A percentile compares a stretch with the other conserved stretches of the same genome.
phyloP scores from a whole-genome alignment of 2,329 filamentous ascomycete species.

The Cladosporium colombiae region DNA sequence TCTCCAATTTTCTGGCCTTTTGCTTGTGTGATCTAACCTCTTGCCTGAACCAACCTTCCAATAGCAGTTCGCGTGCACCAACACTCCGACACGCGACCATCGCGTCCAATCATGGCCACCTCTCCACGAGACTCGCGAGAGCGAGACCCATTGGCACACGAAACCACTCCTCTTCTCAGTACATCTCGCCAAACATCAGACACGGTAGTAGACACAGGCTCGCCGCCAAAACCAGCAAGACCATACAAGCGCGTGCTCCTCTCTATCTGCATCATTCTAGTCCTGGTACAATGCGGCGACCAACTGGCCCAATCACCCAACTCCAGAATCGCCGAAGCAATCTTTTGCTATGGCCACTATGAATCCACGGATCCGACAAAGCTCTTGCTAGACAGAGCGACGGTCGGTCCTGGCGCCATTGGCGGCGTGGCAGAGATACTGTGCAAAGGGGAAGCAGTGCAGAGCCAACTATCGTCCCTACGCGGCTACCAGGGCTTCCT shows the following conservation, averaged over 20 bases:
- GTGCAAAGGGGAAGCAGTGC: constrained; percentile 55
- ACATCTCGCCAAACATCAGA: background rate
- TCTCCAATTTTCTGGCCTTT: background rate
- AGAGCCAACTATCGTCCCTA: constrained; percentile 55
- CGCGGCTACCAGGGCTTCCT: constrained; percentile 50
- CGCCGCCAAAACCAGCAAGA: background rate
- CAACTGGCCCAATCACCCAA: constrained; percentile 44
- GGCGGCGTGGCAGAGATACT: constrained; percentile 42
- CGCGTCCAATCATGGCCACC: background rate
- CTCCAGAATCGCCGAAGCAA: constrained; percentile 55
- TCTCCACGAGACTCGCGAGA: background rate
- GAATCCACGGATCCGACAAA: constrained; percentile 42
- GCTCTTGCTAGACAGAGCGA: constrained; percentile 29
- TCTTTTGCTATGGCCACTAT: constrained; percentile 55
- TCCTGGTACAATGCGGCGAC: constrained; percentile 33
- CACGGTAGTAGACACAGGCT: background rate
- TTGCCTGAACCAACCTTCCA: background rate
- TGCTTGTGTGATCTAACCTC: background rate
- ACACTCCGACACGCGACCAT: background rate
- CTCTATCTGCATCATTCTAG: constrained; percentile 3
- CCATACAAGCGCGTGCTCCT: constrained; percentile 9
- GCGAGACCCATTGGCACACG: background rate
- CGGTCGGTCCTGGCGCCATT: constrained; percentile 35
- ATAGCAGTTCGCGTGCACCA: background rate
- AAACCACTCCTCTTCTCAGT: constrained; percentile 6